Evolutionary conservation across 768 basidiomycete species (phyloP).

Genomic region (Hydnum rufescens): DNA sequence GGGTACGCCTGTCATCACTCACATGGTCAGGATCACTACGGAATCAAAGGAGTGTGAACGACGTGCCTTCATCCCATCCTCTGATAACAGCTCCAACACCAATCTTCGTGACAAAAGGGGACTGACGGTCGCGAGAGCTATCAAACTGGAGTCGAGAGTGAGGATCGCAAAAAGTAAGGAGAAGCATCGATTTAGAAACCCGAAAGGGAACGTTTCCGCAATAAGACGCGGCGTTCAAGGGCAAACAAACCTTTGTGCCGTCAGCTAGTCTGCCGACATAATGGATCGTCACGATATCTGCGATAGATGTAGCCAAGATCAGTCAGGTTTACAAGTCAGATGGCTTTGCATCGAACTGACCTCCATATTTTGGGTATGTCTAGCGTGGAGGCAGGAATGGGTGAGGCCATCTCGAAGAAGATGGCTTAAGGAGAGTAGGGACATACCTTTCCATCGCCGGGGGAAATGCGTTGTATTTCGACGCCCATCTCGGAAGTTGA

Average conservation of each 20-base stretch:
- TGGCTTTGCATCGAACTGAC: slow-evolving; percentile 24
- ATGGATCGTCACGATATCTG: slow-evolving; percentile 57
- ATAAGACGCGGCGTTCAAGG: too few species aligned
- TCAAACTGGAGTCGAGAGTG: slow-evolving; percentile 6
- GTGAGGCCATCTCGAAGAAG: neutral
- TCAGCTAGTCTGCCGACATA: slow-evolving; percentile 54
- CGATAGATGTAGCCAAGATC: neutral
- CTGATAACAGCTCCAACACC: slow-evolving; percentile 69
- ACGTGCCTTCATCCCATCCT: slow-evolving; percentile 77
- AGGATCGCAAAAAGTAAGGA: neutral
- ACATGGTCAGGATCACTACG: neutral
- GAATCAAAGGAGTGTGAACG: neutral
- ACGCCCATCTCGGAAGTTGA: too few species aligned
- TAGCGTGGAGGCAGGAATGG: neutral
- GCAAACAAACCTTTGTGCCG: slow-evolving; percentile 32
- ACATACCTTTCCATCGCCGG: too few species aligned
- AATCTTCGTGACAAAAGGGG: slow-evolving; percentile 48
- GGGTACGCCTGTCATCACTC: slow-evolving; percentile 4
- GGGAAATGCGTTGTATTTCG: too few species aligned
- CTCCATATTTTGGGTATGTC: slow-evolving; percentile 47
- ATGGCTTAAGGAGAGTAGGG: too few species aligned
- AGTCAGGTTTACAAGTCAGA: slow-evolving; percentile 6
- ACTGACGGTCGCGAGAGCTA: slow-evolving; percentile 23
- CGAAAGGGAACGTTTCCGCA: too few species aligned
- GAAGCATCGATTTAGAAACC: too few species aligned